A percentile compares a stretch with the other conserved stretches of the same genome.
Evolutionary conservation across 805 yeast species (phyloP).

Genomic region (Candida silvicultrix): DNA sequence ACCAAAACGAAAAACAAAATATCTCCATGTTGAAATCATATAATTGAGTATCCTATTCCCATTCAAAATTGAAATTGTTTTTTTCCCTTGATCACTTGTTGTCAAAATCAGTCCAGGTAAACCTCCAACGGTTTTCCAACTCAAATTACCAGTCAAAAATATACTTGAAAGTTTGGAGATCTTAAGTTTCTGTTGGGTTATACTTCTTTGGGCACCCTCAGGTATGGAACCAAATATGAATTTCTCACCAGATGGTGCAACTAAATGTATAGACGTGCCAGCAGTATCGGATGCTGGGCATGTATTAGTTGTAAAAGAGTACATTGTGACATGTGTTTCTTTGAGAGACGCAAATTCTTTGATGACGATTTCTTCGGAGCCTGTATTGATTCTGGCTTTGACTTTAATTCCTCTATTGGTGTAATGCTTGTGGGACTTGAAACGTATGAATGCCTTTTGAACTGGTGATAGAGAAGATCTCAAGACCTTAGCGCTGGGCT

Average conservation of each 20-base stretch:
- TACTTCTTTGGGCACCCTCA: conserved; percentile 80
- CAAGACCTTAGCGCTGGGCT: background rate
- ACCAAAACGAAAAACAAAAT: conserved; percentile 78
- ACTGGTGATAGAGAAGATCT: background rate
- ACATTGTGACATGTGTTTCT: background rate
- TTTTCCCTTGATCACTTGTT: conserved; percentile 68
- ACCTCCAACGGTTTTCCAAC: conserved; percentile 85
- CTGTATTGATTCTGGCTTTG: background rate
- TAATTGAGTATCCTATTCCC: conserved; percentile 44
- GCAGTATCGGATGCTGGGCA: conserved; percentile 51
- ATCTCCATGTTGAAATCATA: conserved; percentile 76
- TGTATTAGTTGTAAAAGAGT: background rate
- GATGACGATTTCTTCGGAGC: background rate
- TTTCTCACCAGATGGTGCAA: conserved; percentile 27
- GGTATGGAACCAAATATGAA: conserved; percentile 75
- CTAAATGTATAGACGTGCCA: conserved; percentile 50
- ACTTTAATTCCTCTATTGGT: background rate
- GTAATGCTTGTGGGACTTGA: background rate
- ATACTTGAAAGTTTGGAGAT: conserved; percentile 55
- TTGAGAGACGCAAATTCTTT: background rate
- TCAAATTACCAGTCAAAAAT: conserved; percentile 71
- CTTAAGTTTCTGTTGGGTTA: conserved; percentile 53
- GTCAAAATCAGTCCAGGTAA: conserved; percentile 86
- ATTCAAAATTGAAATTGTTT: conserved; percentile 46
- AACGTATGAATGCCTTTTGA: background rate